Evolutionary conservation across 805 yeast species (phyloP).

Genomic region (Spathaspora sp.): DNA sequence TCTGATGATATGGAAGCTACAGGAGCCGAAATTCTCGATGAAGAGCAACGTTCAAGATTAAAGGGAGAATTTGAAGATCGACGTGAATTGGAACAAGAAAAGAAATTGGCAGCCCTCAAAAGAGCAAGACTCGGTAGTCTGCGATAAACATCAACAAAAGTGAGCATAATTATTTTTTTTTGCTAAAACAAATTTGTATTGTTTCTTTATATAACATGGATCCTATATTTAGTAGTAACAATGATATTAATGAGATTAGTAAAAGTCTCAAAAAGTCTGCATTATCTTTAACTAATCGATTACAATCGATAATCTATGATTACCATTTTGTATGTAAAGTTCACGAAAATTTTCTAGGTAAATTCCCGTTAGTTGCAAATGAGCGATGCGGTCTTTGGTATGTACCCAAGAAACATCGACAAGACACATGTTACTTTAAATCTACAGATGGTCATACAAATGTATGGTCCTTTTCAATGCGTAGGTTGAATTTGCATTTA

Average conservation of each 20-base stretch:
- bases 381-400: constrained; percentile 91
- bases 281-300: constrained; percentile 52
- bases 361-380: constrained; percentile 59
- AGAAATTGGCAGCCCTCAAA: constrained; percentile 31
- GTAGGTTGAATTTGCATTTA: constrained; percentile 74
- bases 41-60: constrained; percentile 66
- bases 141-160: not conserved
- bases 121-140: constrained; percentile 9
- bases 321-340: constrained; percentile 42
- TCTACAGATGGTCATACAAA: constrained; percentile 88
- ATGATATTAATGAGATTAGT: constrained; percentile 21
- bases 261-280: constrained; percentile 49
- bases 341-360: constrained; percentile 5
- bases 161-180: not conserved
- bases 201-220: constrained; percentile 2
- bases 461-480: constrained; percentile 73
- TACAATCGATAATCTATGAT: constrained; percentile 72
- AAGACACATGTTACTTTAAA: constrained; percentile 68
- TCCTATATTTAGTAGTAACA: constrained; percentile 5
- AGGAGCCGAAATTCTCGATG: constrained; percentile 82
- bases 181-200: not conserved
- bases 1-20: constrained; percentile 89
- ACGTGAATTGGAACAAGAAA: constrained; percentile 62
- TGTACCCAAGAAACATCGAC: constrained; percentile 30
- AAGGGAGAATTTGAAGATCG: constrained; percentile 76